Conservation (phyloP, 495 filamentous ascomycete genomes). For the Penicillium paxilli region DNA sequence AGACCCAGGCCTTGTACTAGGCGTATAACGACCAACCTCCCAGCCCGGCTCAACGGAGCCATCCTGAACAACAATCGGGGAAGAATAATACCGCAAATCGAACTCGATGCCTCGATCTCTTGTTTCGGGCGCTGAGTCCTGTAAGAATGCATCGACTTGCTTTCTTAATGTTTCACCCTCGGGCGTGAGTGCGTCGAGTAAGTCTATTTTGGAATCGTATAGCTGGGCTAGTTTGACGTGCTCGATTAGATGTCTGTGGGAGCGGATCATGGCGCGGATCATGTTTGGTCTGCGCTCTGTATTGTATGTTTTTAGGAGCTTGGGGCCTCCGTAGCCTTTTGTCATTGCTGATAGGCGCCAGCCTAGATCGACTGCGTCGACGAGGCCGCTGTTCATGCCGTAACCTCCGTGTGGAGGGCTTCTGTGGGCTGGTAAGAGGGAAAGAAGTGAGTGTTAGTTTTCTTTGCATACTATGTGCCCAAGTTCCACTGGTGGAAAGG, state of each 20-base stretch:
- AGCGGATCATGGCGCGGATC: slow-evolving; percentile 9
- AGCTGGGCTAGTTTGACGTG: slow-evolving; percentile 20
- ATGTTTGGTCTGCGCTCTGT: slow-evolving; percentile 20
- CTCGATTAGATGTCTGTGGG: slow-evolving; percentile 53
- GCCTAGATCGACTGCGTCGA: slow-evolving; percentile 26
- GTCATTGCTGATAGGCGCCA: slow-evolving; percentile 30
- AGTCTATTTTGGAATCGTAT: background rate
- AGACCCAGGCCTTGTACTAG: slow-evolving; percentile 28
- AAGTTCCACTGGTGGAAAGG: too few relatives aligned
- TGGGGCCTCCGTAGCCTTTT: slow-evolving; percentile 19
- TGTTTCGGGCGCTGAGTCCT: slow-evolving; percentile 14
- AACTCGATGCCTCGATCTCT: slow-evolving; percentile 30
- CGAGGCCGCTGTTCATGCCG: slow-evolving; percentile 34
- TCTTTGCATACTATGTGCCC: too few relatives aligned
- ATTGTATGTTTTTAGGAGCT: slow-evolving; percentile 19
- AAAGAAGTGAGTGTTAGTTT: too few relatives aligned
- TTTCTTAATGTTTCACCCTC: background rate
- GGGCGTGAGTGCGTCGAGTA: background rate
- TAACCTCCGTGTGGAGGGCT: slow-evolving; percentile 45
- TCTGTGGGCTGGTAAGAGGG: slow-evolving; percentile 46
- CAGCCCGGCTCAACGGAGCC: slow-evolving; percentile 8
- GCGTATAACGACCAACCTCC: slow-evolving; percentile 15
- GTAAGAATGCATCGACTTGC: slow-evolving; percentile 4
- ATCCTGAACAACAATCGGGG: slow-evolving; percentile 17
- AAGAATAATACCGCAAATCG: slow-evolving; percentile 21